Percentiles rank a stretch among this genome's conserved stretches.
These are phyloP conservation scores for Ustilago bromivora DNA, from an alignment of 1,284 basidiomycete genomes.

Conservation along the genomic window DNA sequence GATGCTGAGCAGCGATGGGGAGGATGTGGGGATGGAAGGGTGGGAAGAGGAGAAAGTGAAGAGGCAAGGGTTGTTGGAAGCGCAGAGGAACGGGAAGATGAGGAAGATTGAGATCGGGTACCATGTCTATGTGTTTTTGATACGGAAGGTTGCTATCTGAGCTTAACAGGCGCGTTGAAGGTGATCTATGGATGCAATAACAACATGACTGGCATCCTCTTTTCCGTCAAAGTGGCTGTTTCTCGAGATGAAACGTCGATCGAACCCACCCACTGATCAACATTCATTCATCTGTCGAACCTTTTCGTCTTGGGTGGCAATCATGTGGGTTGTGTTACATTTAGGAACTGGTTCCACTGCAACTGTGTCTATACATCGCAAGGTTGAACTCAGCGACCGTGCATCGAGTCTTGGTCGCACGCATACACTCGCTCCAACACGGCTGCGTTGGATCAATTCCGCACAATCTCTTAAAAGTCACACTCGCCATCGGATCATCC, in stretches of 20 bases:
- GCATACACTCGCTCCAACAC: not conserved
- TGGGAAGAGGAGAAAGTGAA: conserved; percentile 42
- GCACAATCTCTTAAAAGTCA: not conserved
- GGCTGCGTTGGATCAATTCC: not conserved
- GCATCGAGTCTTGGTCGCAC: no score
- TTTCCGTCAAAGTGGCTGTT: not conserved
- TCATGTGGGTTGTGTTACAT: not conserved
- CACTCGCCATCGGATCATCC: not conserved
- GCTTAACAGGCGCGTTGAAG: not conserved
- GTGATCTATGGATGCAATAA: no score
- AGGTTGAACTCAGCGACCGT: no score
- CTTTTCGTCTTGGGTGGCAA: not conserved
- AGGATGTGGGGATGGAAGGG: not conserved
- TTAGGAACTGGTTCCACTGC: no score
- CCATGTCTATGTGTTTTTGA: conserved; percentile 50
- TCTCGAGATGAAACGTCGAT: not conserved
- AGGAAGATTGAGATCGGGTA: conserved; percentile 55
- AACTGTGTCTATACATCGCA: no score
- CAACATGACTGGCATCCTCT: no score
- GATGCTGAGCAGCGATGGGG: conserved; percentile 13
- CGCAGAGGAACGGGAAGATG: conserved; percentile 30
- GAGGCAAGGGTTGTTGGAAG: conserved; percentile 34
- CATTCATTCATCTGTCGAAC: not conserved
- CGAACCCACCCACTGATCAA: not conserved
- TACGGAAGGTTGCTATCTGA: conserved; percentile 39